These are phyloP conservation scores for sorghum (Sorghum bicolor) DNA, from an alignment of 176 grass and related monocot genomes.

Conservation along the genomic window DNA sequence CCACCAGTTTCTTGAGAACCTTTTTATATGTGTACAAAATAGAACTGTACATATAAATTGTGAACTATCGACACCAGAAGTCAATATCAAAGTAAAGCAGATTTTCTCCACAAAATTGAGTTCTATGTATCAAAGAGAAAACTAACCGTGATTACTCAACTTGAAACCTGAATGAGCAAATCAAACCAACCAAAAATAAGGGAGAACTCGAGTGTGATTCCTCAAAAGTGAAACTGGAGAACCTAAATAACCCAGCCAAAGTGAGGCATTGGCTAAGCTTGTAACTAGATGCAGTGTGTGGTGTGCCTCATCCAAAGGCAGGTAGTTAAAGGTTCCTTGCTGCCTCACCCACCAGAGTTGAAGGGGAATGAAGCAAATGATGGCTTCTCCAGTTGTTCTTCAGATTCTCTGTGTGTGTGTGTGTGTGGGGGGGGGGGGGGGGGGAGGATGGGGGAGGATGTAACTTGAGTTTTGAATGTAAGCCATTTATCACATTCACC, in stretches of 20 bases:
- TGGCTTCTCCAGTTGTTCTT: neutral
- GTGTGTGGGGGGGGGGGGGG: too few relatives aligned
- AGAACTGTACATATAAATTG: neutral
- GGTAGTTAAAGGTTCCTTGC: neutral
- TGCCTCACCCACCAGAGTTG: neutral
- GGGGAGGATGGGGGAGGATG: too few relatives aligned
- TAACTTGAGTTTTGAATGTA: neutral
- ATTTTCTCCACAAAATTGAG: neutral
- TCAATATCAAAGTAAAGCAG: neutral
- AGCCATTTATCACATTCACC: neutral
- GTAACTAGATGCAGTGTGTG: neutral
- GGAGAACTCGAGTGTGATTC: neutral
- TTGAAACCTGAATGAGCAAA: neutral
- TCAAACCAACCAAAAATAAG: neutral
- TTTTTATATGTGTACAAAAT: neutral
- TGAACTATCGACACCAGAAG: neutral
- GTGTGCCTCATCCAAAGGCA: neutral
- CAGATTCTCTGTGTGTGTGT: too few relatives aligned
- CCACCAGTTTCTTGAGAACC: neutral
- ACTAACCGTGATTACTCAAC: neutral
- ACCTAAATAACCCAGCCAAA: neutral
- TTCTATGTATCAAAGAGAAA: neutral
- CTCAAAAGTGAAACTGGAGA: conserved; percentile 1
- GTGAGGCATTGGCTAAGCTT: neutral
- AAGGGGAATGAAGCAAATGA: conserved; percentile 4